A percentile compares a stretch with the other conserved stretches of the same genome.
Conservation (phyloP, 2,329 filamentous ascomycete genomes). For the Fusarium fujikuroi region DNA sequence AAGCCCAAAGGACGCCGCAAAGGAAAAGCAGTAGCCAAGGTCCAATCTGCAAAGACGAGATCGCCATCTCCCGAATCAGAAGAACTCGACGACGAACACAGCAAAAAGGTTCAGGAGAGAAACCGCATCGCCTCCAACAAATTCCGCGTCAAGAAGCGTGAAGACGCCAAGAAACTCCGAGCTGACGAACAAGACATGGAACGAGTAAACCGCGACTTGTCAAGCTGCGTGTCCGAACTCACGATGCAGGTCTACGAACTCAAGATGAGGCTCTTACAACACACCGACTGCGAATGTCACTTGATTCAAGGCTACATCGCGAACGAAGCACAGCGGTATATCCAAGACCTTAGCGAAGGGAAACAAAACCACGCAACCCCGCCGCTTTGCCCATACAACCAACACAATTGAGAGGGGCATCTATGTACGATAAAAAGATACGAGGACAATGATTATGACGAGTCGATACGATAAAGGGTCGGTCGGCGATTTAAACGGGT, state of each 20-base stretch:
- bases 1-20: not conserved
- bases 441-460: not conserved
- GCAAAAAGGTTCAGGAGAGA: constrained; percentile 16
- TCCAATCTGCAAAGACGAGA: not conserved
- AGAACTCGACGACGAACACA: not conserved
- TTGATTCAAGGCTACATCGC: constrained; percentile 41
- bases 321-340: constrained; percentile 30
- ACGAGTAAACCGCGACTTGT: constrained; percentile 20
- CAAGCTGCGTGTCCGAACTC: constrained; percentile 17
- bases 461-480: not conserved
- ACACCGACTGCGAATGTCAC: constrained; percentile 37
- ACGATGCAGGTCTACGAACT: constrained; percentile 35
- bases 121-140: constrained; percentile 44
- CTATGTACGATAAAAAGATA: not conserved
- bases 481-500: no score
- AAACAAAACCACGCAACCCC: not conserved
- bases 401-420: not conserved
- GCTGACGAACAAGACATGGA: constrained; percentile 33
- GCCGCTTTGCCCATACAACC: not conserved
- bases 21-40: not conserved
- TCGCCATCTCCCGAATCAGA: not conserved
- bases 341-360: not conserved
- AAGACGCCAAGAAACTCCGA: constrained; percentile 27
- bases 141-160: constrained; percentile 38
- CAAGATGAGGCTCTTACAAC: constrained; percentile 40